Evolutionary conservation across 2,329 filamentous ascomycete species (phyloP).

Genomic region (Botrytis cinerea): DNA sequence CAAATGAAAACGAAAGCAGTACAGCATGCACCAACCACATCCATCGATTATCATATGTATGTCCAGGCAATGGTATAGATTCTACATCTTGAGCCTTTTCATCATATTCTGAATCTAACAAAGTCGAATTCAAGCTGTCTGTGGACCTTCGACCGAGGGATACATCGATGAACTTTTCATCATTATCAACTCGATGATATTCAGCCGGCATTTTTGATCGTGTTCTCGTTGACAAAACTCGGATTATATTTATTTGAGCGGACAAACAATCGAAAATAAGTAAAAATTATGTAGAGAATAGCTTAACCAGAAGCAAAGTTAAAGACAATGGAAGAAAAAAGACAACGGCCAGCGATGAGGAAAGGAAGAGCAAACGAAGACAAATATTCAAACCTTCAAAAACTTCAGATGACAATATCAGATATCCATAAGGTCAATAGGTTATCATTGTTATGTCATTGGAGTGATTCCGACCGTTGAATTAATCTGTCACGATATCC

Average conservation of each 20-base stretch:
- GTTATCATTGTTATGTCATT: background rate
- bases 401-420: background rate
- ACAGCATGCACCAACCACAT: constrained; percentile 38
- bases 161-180: constrained; percentile 35
- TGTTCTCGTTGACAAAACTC: background rate
- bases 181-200: constrained; percentile 34
- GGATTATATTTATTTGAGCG: background rate
- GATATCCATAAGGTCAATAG: background rate
- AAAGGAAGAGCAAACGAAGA: background rate
- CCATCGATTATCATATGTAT: constrained; percentile 31
- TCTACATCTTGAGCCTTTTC: constrained; percentile 8
- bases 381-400: background rate
- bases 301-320: background rate
- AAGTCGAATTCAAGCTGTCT: constrained; percentile 29
- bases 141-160: constrained; percentile 31
- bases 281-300: background rate
- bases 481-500: background rate
- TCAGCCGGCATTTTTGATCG: constrained; percentile 32
- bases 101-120: constrained; percentile 37
- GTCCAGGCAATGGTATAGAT: constrained; percentile 1
- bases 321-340: background rate
- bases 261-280: background rate
- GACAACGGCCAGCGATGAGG: background rate
- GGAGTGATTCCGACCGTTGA: background rate
- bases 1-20: constrained; percentile 36